These are phyloP conservation scores for Neofusicoccum sp. DNA, from an alignment of 2,329 filamentous ascomycete species.

Conservation along the genomic window DNA sequence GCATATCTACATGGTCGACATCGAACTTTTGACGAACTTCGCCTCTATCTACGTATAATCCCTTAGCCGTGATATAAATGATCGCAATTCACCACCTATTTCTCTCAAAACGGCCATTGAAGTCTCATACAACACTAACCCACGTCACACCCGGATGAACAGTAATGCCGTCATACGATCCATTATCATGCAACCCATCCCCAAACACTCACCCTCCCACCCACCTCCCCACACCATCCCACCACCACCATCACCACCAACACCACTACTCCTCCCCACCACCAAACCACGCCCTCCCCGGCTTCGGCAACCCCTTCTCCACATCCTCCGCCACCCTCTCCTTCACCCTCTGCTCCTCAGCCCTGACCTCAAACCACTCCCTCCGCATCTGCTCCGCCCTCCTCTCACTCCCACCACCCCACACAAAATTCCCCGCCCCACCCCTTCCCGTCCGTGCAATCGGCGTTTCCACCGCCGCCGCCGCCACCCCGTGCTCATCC, in stretches of 20 bases:
- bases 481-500: neutral
- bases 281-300: conserved; percentile 35
- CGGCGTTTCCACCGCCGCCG: conserved; percentile 37
- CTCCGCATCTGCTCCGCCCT: conserved; percentile 1
- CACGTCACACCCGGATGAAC: too few species aligned
- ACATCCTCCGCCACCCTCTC: conserved; percentile 45
- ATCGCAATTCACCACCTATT: too few species aligned
- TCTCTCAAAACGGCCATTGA: too few species aligned
- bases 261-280: neutral
- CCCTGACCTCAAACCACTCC: conserved; percentile 30
- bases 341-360: conserved; percentile 31
- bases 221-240: too few species aligned
- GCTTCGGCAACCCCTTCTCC: conserved; percentile 43
- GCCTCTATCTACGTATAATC: too few species aligned
- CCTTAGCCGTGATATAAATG: too few species aligned
- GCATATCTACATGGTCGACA: too few species aligned
- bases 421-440: conserved; percentile 52
- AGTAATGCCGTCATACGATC: too few species aligned
- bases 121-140: too few species aligned
- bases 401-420: conserved; percentile 25
- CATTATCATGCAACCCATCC: too few species aligned
- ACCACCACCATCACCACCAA: neutral
- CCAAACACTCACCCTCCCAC: neutral
- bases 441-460: conserved; percentile 44
- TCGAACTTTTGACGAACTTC: too few species aligned